Base-by-base conservation (phyloP, 2,329 filamentous ascomycete species). In the Periconia digitata region DNA sequence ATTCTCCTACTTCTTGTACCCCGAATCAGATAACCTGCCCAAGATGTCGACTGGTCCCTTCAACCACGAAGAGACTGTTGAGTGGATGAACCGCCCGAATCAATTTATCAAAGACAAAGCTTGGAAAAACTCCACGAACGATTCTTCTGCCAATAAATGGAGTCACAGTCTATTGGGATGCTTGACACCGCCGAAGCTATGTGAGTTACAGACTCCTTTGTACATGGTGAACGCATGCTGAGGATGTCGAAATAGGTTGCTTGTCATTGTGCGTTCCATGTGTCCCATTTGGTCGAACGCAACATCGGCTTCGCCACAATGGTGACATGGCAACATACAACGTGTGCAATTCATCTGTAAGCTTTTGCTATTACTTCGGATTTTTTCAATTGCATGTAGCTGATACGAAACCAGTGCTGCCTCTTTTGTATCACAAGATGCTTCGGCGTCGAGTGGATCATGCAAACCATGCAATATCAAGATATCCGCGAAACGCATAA, bases 221-320 rank as follows among this genome's bases (percentile, higher is more conserved):
- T 34, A 22, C 15, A 8, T 40, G n/a, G 39, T 15, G 16, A 27
- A 23, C 22, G 27, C 7, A 23, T 34, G 24, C 22, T 35, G 13
- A 6, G 24, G 32, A 16, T 16, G 21, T 22, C 37, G 23, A 34
- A 10, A 13, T 13, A 53, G 40, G 43, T 16, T 37, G 23, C n/a
- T 24, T 45, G 3, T 46, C 51, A 24, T 53, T 45, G 29, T 52
- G 22, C 56, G 60, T 61, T 43, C 68, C 70, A 29, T 72, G 70
- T 44, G 51, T 72, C 18, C 66, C 63, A 3, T 71, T 71, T 54
- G 69, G 70, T 35, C 71, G 65, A 45, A 70, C 64, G n/a, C 58
- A 67, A 38, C 59, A 72, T 41, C 66, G 70, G 21, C 50, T 69
- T 5, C 56, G 59, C 21, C 58, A 69, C 39, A 53, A 70, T 35